phyloP scores from a whole-genome alignment of 2,329 filamentous ascomycete genomes.

The Neurospora sp. region DNA sequence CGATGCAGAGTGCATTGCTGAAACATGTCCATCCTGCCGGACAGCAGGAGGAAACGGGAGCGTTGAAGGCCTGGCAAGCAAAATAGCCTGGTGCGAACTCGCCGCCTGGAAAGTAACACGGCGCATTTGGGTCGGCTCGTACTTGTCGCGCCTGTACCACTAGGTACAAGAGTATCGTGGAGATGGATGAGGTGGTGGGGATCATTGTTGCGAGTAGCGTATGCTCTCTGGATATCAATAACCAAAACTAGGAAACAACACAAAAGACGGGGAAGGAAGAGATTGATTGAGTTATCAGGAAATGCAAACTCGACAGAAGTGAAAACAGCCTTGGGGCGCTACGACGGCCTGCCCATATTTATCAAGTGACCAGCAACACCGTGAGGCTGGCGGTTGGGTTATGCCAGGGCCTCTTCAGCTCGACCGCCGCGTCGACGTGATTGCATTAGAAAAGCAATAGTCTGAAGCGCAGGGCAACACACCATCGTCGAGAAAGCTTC shows the following conservation, averaged over 20 bases:
- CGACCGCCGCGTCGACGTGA: neutral
- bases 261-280: neutral
- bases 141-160: neutral
- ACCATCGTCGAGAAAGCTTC: neutral
- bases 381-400: neutral
- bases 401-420: neutral
- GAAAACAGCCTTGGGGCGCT: neutral
- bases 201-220: neutral
- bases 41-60: constrained; percentile 16
- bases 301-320: neutral
- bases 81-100: constrained; percentile 13
- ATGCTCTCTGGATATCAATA: neutral
- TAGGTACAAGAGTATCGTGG: neutral
- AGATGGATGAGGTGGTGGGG: neutral
- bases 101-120: constrained; percentile 16
- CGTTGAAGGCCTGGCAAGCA: constrained; percentile 11
- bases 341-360: neutral
- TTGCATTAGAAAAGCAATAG: neutral
- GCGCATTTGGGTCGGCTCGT: constrained; percentile 16
- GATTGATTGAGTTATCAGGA: neutral
- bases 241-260: neutral
- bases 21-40: constrained; percentile 19
- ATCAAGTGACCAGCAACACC: neutral
- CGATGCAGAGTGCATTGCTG: constrained; percentile 16
- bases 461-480: neutral